A percentile compares a stretch with the other conserved stretches of the same genome.
phyloP scores from a whole-genome alignment of 306 rosid genomes.

The Gynostemma pentaphyllum region DNA sequence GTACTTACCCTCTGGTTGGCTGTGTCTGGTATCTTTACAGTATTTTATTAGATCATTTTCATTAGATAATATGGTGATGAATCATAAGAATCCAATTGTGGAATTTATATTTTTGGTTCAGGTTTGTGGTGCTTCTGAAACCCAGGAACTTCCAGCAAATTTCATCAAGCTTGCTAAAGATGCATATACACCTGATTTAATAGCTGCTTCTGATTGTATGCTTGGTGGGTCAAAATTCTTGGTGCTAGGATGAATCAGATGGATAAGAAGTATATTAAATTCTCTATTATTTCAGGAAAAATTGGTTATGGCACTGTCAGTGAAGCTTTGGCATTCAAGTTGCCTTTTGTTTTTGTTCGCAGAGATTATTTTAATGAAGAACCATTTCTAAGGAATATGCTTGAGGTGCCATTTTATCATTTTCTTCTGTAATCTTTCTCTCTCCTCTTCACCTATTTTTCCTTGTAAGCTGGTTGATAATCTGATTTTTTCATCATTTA shows the following conservation, averaged over 20 bases:
- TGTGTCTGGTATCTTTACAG: slow-evolving; percentile 59
- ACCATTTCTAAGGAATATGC: slow-evolving; percentile 97
- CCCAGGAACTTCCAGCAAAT: slow-evolving; percentile 68
- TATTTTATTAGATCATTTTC: slow-evolving; percentile 11
- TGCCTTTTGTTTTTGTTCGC: slow-evolving; percentile 95
- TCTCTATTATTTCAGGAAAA: slow-evolving; percentile 54
- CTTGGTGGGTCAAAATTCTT: slow-evolving; percentile 49
- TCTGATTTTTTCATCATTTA: background rate
- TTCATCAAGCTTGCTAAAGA: slow-evolving; percentile 62
- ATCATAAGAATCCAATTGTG: slow-evolving; percentile 8
- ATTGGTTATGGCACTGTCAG: slow-evolving; percentile 96
- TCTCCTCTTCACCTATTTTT: slow-evolving; percentile 2
- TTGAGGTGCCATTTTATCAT: slow-evolving; percentile 43
- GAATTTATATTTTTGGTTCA: slow-evolving; percentile 20
- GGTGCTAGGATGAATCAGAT: background rate
- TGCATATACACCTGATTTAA: slow-evolving; percentile 89
- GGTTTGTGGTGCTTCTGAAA: slow-evolving; percentile 95
- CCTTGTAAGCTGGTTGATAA: slow-evolving; percentile 9
- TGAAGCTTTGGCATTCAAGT: slow-evolving; percentile 84
- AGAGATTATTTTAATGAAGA: slow-evolving; percentile 98
- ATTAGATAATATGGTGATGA: slow-evolving; percentile 2
- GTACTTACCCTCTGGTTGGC: slow-evolving; percentile 80
- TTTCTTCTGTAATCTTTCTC: background rate
- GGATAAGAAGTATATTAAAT: background rate
- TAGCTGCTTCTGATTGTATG: slow-evolving; percentile 98